Conservation (phyloP, 2,329 filamentous ascomycete genomes). For the Clarireedia hainanense region DNA sequence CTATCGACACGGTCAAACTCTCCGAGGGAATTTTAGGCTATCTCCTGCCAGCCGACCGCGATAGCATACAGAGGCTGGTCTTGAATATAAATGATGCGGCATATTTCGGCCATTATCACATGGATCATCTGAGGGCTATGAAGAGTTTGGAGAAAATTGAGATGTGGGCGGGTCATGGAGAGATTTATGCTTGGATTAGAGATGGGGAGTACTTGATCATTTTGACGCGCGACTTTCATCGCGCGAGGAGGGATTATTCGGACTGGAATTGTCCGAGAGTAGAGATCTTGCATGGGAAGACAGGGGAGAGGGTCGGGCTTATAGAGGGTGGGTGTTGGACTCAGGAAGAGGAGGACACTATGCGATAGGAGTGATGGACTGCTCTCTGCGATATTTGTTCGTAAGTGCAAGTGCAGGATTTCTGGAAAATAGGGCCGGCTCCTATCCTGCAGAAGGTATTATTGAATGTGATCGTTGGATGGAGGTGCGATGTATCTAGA, state of each 20-base stretch:
- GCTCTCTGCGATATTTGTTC: too few species aligned
- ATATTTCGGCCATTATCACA: constrained; percentile 24
- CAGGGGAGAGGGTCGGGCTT: constrained; percentile 12
- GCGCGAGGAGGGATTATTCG: constrained; percentile 13
- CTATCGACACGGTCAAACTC: constrained; percentile 17
- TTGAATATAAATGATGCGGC: constrained; percentile 19
- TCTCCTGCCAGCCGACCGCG: constrained; percentile 11
- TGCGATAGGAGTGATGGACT: background rate
- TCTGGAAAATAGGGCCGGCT: too few species aligned
- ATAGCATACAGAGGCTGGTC: constrained; percentile 14
- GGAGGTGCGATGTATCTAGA: too few species aligned
- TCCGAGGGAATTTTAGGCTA: constrained; percentile 17
- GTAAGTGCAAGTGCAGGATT: too few species aligned
- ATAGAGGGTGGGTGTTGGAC: constrained; percentile 14
- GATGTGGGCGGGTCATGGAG: constrained; percentile 9
- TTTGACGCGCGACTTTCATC: constrained; percentile 17
- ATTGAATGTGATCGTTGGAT: too few species aligned
- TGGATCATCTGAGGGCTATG: constrained; percentile 21
- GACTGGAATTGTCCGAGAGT: constrained; percentile 23
- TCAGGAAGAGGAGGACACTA: background rate
- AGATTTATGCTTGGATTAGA: constrained; percentile 6
- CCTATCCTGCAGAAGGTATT: too few species aligned
- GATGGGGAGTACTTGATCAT: constrained; percentile 6
- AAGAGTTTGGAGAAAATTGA: constrained; percentile 17
- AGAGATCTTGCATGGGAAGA: constrained; percentile 14